These are phyloP conservation scores for Tilletia caries DNA, from an alignment of 1,284 basidiomycete species.

Conservation along the genomic window DNA sequence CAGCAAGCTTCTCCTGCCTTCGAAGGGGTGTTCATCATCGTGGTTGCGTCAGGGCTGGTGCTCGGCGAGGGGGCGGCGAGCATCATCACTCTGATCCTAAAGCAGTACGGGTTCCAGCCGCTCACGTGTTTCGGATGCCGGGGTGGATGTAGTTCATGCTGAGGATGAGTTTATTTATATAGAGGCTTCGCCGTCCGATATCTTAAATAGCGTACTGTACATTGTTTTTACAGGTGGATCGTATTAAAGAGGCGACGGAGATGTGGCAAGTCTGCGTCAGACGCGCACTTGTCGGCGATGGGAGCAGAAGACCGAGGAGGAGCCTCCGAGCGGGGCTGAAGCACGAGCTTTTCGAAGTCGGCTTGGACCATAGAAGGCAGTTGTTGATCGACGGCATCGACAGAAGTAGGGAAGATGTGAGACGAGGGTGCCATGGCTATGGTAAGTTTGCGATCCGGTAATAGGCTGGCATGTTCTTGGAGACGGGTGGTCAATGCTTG, in stretches of 20 bases:
- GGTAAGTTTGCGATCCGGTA: not conserved
- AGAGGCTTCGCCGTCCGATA: too few species aligned
- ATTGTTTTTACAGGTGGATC: too few species aligned
- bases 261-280: too few species aligned
- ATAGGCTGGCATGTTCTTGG: not conserved
- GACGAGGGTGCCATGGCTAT: not conserved
- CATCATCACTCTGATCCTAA: constrained; percentile 72
- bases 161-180: too few species aligned
- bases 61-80: constrained; percentile 85
- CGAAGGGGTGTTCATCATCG: constrained; percentile 60
- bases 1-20: not conserved
- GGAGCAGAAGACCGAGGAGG: too few species aligned
- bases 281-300: too few species aligned
- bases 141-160: constrained; percentile 61
- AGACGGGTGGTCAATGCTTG: not conserved
- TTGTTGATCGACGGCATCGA: not conserved
- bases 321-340: not conserved
- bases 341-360: not conserved
- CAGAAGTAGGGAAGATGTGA: constrained; percentile 4
- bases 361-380: not conserved
- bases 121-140: constrained; percentile 79
- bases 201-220: too few species aligned
- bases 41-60: constrained; percentile 90
- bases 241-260: too few species aligned
- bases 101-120: constrained; percentile 67